Conservation (phyloP, 805 yeast genomes). For the Candida peoriensis region DNA sequence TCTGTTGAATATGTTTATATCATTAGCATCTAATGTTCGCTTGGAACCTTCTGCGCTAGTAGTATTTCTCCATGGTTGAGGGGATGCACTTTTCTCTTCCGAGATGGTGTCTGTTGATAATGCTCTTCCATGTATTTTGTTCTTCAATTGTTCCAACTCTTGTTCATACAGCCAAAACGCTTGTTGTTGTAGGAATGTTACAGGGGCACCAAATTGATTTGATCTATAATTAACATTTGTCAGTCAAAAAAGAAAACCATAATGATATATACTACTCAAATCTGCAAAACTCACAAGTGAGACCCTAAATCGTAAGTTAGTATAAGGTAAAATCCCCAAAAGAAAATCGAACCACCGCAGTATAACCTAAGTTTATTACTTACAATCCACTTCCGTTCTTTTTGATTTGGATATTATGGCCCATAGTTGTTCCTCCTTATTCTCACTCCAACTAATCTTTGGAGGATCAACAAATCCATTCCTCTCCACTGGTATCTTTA, state of each 20-base stretch:
- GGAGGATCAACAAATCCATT: conserved; percentile 22
- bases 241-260: no score
- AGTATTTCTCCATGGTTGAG: no score
- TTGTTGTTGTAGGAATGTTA: conserved; percentile 23
- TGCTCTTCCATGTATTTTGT: conserved; percentile 17
- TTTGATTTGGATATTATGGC: conserved; percentile 21
- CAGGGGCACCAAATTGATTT: conserved; percentile 19
- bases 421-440: conserved; percentile 23
- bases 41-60: no score
- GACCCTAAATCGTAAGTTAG: conserved; percentile 9
- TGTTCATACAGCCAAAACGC: conserved; percentile 26
- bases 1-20: no score
- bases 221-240: conserved; percentile 1
- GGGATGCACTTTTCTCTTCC: background rate
- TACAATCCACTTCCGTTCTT: conserved; percentile 22
- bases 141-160: conserved; percentile 22
- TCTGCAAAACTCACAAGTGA: conserved; percentile 5
- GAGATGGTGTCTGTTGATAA: conserved; percentile 13
- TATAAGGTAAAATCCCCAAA: no score
- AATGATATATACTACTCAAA: background rate
- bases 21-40: no score
- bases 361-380: no score
- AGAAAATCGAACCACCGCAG: no score
- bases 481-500: conserved; percentile 22
- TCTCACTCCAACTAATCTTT: conserved; percentile 21